These are phyloP conservation scores for Candida fluviatilis DNA, from an alignment of 805 yeast genomes.

Conservation along the genomic window DNA sequence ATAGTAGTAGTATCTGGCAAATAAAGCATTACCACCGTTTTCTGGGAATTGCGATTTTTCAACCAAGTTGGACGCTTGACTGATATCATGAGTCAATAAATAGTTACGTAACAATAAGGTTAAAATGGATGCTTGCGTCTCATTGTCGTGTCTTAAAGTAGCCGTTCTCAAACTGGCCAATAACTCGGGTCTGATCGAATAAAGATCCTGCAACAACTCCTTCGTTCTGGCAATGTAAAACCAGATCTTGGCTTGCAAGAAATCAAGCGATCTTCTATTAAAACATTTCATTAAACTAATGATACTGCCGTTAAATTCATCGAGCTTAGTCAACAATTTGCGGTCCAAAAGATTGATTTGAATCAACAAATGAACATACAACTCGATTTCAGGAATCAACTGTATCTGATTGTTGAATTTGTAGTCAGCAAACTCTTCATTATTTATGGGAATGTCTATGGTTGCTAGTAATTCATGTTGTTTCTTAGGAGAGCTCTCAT, in stretches of 20 bases:
- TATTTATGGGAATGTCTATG: not conserved
- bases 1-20: conserved; percentile 88
- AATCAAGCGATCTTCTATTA: conserved; percentile 81
- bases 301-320: conserved; percentile 49
- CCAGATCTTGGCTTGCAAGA: conserved; percentile 88
- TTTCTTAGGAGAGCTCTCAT: conserved; percentile 41
- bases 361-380: conserved; percentile 72
- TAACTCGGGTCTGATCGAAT: conserved; percentile 63
- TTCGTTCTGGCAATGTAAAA: conserved; percentile 78
- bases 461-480: conserved; percentile 27
- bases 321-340: conserved; percentile 44
- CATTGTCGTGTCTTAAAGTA: conserved; percentile 85
- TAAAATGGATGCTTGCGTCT: conserved; percentile 82
- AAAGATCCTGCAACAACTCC: conserved; percentile 54
- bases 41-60: conserved; percentile 87
- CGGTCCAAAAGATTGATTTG: conserved; percentile 74
- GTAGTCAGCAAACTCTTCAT: not conserved
- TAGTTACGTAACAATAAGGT: conserved; percentile 84
- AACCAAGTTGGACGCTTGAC: conserved; percentile 84
- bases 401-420: conserved; percentile 1
- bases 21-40: conserved; percentile 78
- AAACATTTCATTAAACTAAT: conserved; percentile 54
- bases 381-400: conserved; percentile 72
- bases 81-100: conserved; percentile 71
- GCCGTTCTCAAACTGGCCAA: conserved; percentile 80